Percentiles rank a stretch among this genome's conserved stretches.
Evolutionary conservation across 768 basidiomycete genomes (phyloP).

Genomic region (Rhodosporidiobolus sp.): DNA sequence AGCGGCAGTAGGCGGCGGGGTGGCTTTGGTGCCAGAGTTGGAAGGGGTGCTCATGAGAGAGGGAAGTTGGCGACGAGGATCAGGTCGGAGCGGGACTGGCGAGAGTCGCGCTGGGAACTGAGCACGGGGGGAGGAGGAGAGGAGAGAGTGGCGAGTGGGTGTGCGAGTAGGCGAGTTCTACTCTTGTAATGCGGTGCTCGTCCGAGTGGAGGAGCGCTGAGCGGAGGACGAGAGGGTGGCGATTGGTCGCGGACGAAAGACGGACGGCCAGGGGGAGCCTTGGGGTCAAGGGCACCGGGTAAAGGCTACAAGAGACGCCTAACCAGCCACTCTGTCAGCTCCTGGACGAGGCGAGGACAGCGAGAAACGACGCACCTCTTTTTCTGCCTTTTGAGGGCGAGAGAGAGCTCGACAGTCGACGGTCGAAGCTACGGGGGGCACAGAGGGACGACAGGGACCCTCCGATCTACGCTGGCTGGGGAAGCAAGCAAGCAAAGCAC

Average conservation of each 20-base stretch:
- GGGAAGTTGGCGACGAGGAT: background rate
- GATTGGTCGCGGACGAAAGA: slow-evolving; percentile 5
- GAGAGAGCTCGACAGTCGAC: background rate
- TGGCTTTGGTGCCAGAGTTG: slow-evolving; percentile 11
- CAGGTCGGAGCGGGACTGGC: background rate
- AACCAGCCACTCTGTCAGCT: background rate
- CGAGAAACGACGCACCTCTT: background rate
- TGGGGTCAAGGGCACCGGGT: background rate
- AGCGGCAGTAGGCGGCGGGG: background rate
- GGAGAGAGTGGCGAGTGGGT: too few relatives aligned
- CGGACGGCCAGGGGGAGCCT: background rate
- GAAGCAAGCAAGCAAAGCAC: too few relatives aligned
- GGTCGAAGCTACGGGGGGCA: background rate
- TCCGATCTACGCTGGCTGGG: too few relatives aligned
- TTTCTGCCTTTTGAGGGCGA: background rate
- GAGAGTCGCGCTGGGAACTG: background rate
- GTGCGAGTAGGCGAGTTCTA: too few relatives aligned
- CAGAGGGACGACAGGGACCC: background rate
- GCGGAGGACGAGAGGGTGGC: slow-evolving; percentile 9
- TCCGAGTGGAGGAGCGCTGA: background rate
- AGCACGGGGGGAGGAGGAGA: background rate
- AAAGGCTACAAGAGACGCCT: background rate
- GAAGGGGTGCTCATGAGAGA: slow-evolving; percentile 28
- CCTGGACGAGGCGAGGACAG: background rate
- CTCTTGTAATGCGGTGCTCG: too few relatives aligned